Conservation (phyloP, 2,329 filamentous ascomycete species). For the Botrytis paeoniae region DNA sequence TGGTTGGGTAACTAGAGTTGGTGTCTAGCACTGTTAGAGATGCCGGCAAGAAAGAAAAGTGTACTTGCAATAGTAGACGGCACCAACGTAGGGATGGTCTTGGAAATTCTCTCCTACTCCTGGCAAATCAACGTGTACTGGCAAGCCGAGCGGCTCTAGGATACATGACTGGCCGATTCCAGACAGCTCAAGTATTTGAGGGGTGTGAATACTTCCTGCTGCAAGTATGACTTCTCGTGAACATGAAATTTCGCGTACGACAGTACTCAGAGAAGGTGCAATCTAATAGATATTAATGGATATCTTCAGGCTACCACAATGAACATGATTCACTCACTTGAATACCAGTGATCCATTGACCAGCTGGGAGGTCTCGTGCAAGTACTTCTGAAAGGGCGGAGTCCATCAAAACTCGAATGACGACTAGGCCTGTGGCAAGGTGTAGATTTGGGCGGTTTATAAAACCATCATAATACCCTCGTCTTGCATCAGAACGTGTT, state of each 20-base stretch:
- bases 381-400: slow-evolving; percentile 9
- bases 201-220: slow-evolving; percentile 50
- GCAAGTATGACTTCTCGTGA: slow-evolving; percentile 52
- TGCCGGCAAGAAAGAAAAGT: too few species aligned
- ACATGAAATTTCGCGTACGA: slow-evolving; percentile 38
- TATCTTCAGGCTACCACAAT: neutral
- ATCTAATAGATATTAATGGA: slow-evolving; percentile 23
- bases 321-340: slow-evolving; percentile 36
- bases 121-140: slow-evolving; percentile 43
- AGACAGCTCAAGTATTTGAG: slow-evolving; percentile 51
- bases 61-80: slow-evolving; percentile 30
- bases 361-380: slow-evolving; percentile 19
- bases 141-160: slow-evolving; percentile 45
- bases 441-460: slow-evolving; percentile 42
- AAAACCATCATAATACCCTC: slow-evolving; percentile 43
- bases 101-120: slow-evolving; percentile 53
- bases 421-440: slow-evolving; percentile 41
- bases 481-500: slow-evolving; percentile 42
- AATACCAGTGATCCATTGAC: slow-evolving; percentile 38
- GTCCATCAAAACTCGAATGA: slow-evolving; percentile 39
- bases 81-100: slow-evolving; percentile 43
- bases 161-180: slow-evolving; percentile 48
- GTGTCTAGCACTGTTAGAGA: slow-evolving; percentile 25
- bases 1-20: slow-evolving; percentile 29
- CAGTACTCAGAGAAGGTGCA: slow-evolving; percentile 27